A percentile compares a stretch with the other conserved stretches of the same genome.
phyloP scores from a whole-genome alignment of 2,329 filamentous ascomycete genomes.

The Blastomyces percursus region DNA sequence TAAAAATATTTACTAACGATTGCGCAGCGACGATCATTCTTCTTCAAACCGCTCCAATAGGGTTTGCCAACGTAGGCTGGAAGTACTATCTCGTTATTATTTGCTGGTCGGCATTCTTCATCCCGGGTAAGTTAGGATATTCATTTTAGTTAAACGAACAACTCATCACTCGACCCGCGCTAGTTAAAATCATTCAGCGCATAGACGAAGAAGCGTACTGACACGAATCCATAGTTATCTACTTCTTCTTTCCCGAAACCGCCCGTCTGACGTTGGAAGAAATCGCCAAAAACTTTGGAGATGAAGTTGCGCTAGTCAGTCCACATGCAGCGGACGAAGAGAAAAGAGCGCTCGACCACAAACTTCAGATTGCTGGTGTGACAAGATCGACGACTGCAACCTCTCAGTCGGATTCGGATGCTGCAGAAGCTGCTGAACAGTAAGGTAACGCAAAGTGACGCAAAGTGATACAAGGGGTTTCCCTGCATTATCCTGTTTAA shows the following conservation, averaged over 20 bases:
- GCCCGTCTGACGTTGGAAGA: constrained; percentile 37
- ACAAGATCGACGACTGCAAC: constrained; percentile 1
- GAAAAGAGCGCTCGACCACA: constrained; percentile 18
- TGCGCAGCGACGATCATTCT: constrained; percentile 37
- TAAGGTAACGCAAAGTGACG: background rate
- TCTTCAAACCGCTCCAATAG: constrained; percentile 37
- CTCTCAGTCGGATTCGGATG: background rate
- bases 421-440: background rate
- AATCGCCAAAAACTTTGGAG: constrained; percentile 39
- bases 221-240: constrained; percentile 24
- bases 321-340: constrained; percentile 36
- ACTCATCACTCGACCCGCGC: background rate
- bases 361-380: constrained; percentile 2
- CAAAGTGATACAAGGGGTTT: background rate
- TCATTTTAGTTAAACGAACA: background rate
- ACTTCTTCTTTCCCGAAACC: constrained; percentile 37
- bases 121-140: constrained; percentile 23
- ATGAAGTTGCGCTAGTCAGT: constrained; percentile 40
- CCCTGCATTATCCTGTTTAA: background rate
- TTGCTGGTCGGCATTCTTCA: constrained; percentile 33
- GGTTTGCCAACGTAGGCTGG: constrained; percentile 38
- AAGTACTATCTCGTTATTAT: constrained; percentile 43
- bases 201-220: background rate
- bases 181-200: constrained; percentile 1
- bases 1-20: constrained; percentile 10